Conservation (phyloP, 2,329 filamentous ascomycete species). For the Neurospora crassa region DNA sequence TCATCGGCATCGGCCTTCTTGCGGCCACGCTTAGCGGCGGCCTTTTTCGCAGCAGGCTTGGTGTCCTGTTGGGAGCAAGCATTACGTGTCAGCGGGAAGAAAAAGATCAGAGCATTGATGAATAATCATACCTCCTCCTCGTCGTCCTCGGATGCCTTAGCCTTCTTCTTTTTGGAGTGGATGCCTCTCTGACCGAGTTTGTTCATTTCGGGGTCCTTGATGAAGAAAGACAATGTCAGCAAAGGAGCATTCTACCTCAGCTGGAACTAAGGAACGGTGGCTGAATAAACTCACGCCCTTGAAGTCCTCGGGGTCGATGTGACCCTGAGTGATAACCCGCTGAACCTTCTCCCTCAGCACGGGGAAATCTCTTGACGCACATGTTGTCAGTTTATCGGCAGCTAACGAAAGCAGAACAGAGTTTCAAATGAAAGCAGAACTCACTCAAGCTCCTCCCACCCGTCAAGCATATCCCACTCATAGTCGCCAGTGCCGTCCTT, state of each 20-base stretch:
- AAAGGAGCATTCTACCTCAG: no score
- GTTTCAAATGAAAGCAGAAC: constrained; percentile 13
- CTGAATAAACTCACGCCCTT: constrained; percentile 57
- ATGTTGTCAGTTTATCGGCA: neutral
- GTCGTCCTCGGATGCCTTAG: constrained; percentile 25
- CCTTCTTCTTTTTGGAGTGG: constrained; percentile 32
- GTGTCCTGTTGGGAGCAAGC: constrained; percentile 6
- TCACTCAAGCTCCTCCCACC: constrained; percentile 63
- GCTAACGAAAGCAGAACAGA: no score
- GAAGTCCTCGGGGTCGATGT: constrained; percentile 80
- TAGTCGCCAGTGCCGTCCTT: constrained; percentile 32
- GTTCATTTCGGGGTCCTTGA: constrained; percentile 68
- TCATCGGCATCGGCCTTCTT: constrained; percentile 25
- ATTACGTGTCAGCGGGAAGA: neutral
- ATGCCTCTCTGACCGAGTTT: constrained; percentile 57
- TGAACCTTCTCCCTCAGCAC: constrained; percentile 66
- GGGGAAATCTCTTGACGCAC: constrained; percentile 30
- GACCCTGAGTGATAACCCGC: constrained; percentile 62
- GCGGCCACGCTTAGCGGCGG: constrained; percentile 27
- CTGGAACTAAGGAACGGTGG: neutral
- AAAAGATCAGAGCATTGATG: neutral
- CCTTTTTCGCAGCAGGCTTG: constrained; percentile 23
- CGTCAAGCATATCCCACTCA: constrained; percentile 63
- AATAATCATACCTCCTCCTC: constrained; percentile 6
- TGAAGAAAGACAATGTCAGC: constrained; percentile 1